These are phyloP conservation scores for Backusella australiensis DNA, from an alignment of 192 early-diverging fungal species.

Conservation along the genomic window DNA sequence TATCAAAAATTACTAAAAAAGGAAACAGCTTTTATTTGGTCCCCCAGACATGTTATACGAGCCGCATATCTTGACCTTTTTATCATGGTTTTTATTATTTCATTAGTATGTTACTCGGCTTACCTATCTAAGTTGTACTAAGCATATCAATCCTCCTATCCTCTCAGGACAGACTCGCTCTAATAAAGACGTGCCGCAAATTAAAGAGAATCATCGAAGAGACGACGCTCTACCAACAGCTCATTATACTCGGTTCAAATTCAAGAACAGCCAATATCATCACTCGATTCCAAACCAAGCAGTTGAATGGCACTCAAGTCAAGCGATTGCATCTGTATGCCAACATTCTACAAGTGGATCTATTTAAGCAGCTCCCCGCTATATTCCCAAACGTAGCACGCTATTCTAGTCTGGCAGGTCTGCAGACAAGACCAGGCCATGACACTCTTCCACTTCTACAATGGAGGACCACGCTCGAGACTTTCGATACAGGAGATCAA, in stretches of 20 bases:
- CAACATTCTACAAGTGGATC: neutral
- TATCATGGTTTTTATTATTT: no score
- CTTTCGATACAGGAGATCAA: neutral
- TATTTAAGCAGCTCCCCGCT: neutral
- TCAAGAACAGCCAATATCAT: neutral
- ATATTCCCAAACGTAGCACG: neutral
- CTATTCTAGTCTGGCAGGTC: neutral
- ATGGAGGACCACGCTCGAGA: neutral
- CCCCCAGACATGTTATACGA: no score
- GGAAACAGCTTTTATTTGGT: no score
- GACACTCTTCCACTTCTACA: neutral
- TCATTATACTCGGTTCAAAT: neutral
- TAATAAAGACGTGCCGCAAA: neutral
- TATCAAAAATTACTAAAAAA: no score
- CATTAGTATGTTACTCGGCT: neutral
- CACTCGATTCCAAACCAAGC: neutral
- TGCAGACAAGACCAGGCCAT: neutral
- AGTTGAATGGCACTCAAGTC: neutral
- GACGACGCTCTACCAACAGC: neutral
- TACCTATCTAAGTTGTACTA: neutral
- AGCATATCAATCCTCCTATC: neutral
- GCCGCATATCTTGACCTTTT: no score
- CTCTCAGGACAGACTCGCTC: neutral
- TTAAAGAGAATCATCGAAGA: neutral
- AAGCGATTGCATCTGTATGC: neutral